Evolutionary conservation across 768 basidiomycete species (phyloP), one percentile per base, ranked within the genome.

Genomic region (Suillus weaverae): DNA sequence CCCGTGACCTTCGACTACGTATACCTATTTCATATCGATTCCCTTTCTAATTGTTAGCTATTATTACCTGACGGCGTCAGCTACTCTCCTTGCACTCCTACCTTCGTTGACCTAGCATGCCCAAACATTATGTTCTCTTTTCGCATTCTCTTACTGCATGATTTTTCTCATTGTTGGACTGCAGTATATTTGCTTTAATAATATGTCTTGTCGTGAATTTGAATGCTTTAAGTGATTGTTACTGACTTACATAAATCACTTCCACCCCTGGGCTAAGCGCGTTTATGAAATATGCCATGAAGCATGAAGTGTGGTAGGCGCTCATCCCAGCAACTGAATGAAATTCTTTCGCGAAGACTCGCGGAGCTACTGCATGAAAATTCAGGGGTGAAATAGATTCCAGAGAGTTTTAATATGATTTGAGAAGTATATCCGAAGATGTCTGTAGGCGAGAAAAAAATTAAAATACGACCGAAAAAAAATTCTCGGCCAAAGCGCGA

Each of bases 41-140:
- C 30, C 57, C 38, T 59, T 59, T 41, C 39, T 59, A 59, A 59
- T 59, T 41, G 36, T 30, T 41, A 30, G 41, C 11, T 59, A 59
- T 59, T 22, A 59, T 59, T 41, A 59, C 57, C 57, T 59, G 57
- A 59, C 57, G 3, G 57, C 6, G 56, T 57, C 56, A 59, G 57
- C 32, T 59, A 59, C 57, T 30, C 38, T 59, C 57, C 26, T 59
- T 59, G 26, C 57, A 59, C 32, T 59, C 30, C 30, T 59, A 59
- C 57, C 1, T 32, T 59, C 57, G 20, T 59, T 59, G 1, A 8
- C 38, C 38, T 18, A 39, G 38, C 26, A 20, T 26, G 22, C 16
- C 36, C 22, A 35, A 57, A 26, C 36, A 18, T 39, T 16, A 30
- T 41, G 56, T 30, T 59, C 18, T 11, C 5, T 10, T 9, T 30